Conservation (phyloP, 2,329 filamentous ascomycete genomes). For the Aspergillus sp. region DNA sequence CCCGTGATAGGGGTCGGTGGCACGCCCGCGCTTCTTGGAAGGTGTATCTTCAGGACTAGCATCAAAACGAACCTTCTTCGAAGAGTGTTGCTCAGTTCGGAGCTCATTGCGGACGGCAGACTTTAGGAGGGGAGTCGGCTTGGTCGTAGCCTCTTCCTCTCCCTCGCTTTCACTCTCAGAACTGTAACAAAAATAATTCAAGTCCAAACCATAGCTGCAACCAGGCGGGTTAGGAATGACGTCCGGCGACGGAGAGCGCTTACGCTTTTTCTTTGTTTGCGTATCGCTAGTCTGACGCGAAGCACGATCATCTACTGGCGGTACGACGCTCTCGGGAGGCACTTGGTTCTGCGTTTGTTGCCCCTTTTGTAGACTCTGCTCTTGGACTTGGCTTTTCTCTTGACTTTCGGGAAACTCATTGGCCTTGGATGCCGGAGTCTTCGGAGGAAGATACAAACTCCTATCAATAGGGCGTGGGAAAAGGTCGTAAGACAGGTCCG, state of each 20-base stretch:
- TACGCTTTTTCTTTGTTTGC: slow-evolving; percentile 27
- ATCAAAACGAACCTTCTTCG: slow-evolving; percentile 29
- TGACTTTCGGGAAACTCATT: too few relatives aligned
- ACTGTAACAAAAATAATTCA: slow-evolving; percentile 30
- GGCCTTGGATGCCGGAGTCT: too few relatives aligned
- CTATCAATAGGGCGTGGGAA: slow-evolving; percentile 19
- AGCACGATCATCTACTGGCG: not conserved
- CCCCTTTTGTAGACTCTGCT: not conserved
- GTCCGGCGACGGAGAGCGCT: slow-evolving; percentile 32
- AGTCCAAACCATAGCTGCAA: slow-evolving; percentile 34
- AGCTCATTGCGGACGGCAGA: slow-evolving; percentile 9
- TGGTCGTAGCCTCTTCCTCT: slow-evolving; percentile 7
- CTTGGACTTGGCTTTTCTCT: not conserved
- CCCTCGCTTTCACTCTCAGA: slow-evolving; percentile 25
- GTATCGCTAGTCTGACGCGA: not conserved
- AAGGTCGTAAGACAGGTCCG: slow-evolving; percentile 20
- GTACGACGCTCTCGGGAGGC: not conserved
- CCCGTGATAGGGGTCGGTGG: slow-evolving; percentile 18
- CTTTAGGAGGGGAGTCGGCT: slow-evolving; percentile 6
- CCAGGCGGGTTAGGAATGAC: slow-evolving; percentile 35
- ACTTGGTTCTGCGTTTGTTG: not conserved
- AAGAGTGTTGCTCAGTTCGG: slow-evolving; percentile 12
- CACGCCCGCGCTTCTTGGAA: slow-evolving; percentile 21
- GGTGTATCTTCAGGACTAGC: slow-evolving; percentile 27
- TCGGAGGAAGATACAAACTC: slow-evolving; percentile 10